Evolutionary conservation across 495 filamentous ascomycete genomes (phyloP), one percentile per base, ranked within the genome.

Genomic region (Glarea lozoyensis): DNA sequence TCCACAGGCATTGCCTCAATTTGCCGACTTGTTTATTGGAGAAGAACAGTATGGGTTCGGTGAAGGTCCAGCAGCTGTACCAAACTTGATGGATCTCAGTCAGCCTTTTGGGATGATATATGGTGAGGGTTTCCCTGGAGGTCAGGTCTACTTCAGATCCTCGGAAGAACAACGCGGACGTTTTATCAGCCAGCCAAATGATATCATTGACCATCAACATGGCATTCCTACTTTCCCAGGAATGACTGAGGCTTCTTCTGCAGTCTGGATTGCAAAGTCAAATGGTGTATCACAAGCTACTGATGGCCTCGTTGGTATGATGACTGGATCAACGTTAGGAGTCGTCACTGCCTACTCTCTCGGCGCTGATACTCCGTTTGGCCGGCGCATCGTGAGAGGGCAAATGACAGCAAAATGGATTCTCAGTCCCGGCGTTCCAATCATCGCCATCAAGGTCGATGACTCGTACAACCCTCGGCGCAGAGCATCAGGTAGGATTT

Each of bases 211-310:
- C 54, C 27, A 61, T 27, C 53, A 74, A 31, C 64, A 76, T 18
- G 87, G 87, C 35, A 84, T 94, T 16, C 88, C 88, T 9, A 74
- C 76, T 24, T 64, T 89, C 39, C 74, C 80, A 9, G 65, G 58
- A 37, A 63, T 68, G 24, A 62, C 59, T 1, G 79, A 86, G 25
- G 73, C 79, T 5, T 65, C 88, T 31, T 84, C 80, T 53, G 73
- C 78, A 15, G 78, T 94, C 4, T 98, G 93, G 93, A 88, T 97
- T 54, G 86, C 90, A 1, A 97, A 97, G 55, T 82, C 84, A 1
- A 56, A 74, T 2, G 65, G 71, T 22, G 67, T 96, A 18, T 77
- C 82, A 12, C 73, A 76, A 33, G 68, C 78, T 45, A 88, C 88
- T 0, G 73, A 86, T 33, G 86, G 86, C 2, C 66, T 90, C 48